Evolutionary conservation across 1,284 basidiomycete genomes (phyloP), one percentile per base, ranked within the genome.

Genomic region (Xerocomus amazonicus): DNA sequence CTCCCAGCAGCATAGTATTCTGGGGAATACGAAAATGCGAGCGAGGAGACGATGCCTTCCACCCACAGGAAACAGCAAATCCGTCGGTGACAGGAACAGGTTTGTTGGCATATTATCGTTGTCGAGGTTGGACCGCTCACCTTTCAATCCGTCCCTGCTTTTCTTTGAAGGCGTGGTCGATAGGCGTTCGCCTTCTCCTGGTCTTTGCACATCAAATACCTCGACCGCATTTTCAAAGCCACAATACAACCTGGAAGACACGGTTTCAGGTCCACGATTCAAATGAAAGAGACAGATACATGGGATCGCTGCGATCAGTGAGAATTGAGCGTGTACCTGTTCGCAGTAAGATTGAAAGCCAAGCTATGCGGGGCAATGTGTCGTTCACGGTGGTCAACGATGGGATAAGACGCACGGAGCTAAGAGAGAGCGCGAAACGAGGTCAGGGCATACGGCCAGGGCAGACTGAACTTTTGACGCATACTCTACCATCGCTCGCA

Each of bases 191-290:
- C 90, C 90, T 62, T 81, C 77, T 4, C 90, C 88, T 0, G 90
- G 90, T 27, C 71, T 69, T 16, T 76, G 73, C 9, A 96, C 69
- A 59, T 95, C 89, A 59, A 96, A 92, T 6, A 94, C 78, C 67
- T 97, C 93, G 48, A 97, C 89, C 0, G 92, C 87, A 54, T 87
- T 83, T 67, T 94, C 88, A 52, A 89, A 92, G 0, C 93, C 92
- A 63, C 92, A 94, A 64, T 94, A 96, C 4, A 96, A 68, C 55
- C 92, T 94, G 52, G 41, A 23, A 26, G 19, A 13, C 19, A 23
- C 19, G 19, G 6, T 23, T 19, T 37, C 13, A 12, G 12, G 19
- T 12, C 19, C 6, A 38, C 12, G 12, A 12, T 31, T 31, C 29
- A 9, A 31, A 9, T 12, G 29, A 12, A 10, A 8, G 12, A 12